Evolutionary conservation across 345 rosid species (phyloP), one percentile per base, ranked within the genome.

Genomic region (Dimocarpus longan): DNA sequence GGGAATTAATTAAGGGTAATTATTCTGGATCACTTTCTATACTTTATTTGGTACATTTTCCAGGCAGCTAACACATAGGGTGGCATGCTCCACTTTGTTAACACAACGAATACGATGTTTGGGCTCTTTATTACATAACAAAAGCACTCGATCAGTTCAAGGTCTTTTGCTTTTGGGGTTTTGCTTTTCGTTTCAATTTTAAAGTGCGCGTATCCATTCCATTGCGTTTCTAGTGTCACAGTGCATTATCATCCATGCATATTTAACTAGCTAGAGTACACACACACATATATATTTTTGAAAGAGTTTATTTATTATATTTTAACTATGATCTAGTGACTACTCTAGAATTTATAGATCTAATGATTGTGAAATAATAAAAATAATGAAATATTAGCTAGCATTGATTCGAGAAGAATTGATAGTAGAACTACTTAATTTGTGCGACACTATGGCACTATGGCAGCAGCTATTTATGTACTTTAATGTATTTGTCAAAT

Each of bases 31-130:
- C 5, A 26, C 10, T 66, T 48, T 54, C 8, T 21, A n/a, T 24
- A 66, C 57, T 67, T 64, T 65, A 39, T 28, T 73, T 50, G 43
- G 68, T 40, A 76, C 80, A 76, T 82, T 73, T 63, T 50, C 2
- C 8, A 57, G 62, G 81, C 76, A 80, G 83, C 83, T 78, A 73
- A 79, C 87, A 71, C 79, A 62, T 79, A 71, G 76, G 85, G 88
- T 79, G 83, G 80, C 86, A 82, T 87, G 88, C 83, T 85, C 77
- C 86, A 75, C 90, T 85, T 85, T 85, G 76, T 76, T 21, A 78
- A 46, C 79, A 44, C 87, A 86, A 70, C 19, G 32, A 66, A 74
- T 39, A 66, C 75, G 28, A 64, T 68, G 81, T 74, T 59, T 64
- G 71, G 50, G 77, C 48, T 54, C 77, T 56, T 48, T 48, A 74